These are phyloP conservation scores for Leishmania guyanensis DNA, from an alignment of 208 protist species.

Conservation along the genomic window DNA sequence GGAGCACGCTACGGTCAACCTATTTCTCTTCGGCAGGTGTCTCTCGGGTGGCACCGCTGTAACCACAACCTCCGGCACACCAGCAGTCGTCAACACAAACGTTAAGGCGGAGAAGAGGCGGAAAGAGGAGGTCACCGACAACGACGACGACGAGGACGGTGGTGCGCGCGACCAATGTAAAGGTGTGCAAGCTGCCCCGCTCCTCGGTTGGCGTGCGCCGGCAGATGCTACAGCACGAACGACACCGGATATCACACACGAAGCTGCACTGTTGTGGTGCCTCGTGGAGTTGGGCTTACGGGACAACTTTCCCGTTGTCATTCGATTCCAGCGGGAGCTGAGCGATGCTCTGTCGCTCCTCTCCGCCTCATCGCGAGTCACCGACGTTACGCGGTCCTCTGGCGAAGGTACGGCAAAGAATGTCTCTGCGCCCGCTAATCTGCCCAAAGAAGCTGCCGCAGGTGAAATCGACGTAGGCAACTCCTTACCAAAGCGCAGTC, in stretches of 20 bases:
- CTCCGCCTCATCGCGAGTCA: neutral
- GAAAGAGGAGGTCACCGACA: neutral
- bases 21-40: conserved; percentile 12
- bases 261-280: conserved; percentile 18
- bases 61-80: neutral
- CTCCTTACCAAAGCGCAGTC: too few relatives aligned
- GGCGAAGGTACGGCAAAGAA: neutral
- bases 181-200: neutral
- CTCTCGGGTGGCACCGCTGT: conserved; percentile 1
- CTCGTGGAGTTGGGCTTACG: conserved; percentile 24
- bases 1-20: conserved; percentile 17
- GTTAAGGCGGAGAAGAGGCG: neutral
- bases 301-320: conserved; percentile 19
- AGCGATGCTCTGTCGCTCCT: neutral
- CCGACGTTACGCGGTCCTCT: neutral
- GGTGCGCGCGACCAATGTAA: neutral
- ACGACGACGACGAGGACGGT: neutral
- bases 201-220: neutral
- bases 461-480: too few relatives aligned
- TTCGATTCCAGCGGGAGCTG: conserved; percentile 14
- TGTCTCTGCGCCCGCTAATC: neutral
- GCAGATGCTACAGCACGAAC: neutral
- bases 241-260: neutral
- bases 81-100: neutral
- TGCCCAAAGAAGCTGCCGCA: neutral